These are phyloP conservation scores for Trichophyton equinum DNA, from an alignment of 2,329 filamentous ascomycete species.

Conservation along the genomic window DNA sequence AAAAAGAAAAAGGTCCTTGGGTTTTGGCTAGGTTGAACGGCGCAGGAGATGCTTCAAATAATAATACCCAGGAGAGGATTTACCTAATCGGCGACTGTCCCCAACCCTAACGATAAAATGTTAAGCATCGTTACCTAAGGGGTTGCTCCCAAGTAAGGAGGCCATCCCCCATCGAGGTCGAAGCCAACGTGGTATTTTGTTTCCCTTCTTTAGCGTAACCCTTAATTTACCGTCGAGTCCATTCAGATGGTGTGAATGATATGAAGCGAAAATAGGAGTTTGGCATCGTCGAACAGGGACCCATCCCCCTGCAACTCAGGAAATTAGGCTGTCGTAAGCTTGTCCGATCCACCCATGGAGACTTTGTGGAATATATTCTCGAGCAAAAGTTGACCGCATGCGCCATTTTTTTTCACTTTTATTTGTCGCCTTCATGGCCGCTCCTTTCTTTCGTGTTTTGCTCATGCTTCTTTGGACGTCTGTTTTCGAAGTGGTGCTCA, in stretches of 20 bases:
- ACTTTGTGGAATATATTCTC: neutral
- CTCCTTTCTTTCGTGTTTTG: neutral
- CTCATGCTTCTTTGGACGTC: neutral
- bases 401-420: neutral
- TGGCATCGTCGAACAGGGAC: neutral
- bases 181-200: neutral
- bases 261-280: neutral
- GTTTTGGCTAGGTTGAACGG: neutral
- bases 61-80: neutral
- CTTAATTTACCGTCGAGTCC: neutral
- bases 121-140: neutral
- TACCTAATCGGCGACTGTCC: neutral
- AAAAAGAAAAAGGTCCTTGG: neutral
- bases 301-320: constrained; percentile 5
- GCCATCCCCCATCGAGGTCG: neutral
- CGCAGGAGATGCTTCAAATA: neutral
- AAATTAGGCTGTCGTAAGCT: constrained; percentile 5
- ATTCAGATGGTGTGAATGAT: neutral
- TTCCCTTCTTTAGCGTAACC: neutral
- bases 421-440: neutral
- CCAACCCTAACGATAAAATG: neutral
- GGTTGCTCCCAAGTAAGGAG: neutral
- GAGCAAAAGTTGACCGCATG: neutral
- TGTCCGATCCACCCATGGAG: neutral
- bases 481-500: no score